A percentile compares a stretch with the other conserved stretches of the same genome.
phyloP scores from a whole-genome alignment of 2,329 filamentous ascomycete species.

The Beauveria bassiana region DNA sequence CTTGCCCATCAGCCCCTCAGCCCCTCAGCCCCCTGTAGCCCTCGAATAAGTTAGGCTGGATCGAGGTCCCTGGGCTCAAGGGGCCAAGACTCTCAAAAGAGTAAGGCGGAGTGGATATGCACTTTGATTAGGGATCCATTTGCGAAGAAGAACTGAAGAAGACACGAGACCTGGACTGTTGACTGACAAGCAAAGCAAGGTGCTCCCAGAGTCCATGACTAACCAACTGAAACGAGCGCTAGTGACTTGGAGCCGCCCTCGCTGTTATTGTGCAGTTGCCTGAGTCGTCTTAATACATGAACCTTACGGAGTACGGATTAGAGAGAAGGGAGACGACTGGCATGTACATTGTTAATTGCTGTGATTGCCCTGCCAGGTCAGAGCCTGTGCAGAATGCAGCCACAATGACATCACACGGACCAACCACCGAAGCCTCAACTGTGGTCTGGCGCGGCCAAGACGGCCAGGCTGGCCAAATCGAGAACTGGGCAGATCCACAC shows the following conservation, averaged over 20 bases:
- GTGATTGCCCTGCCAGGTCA: not conserved
- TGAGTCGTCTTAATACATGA: no score
- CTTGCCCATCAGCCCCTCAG: not conserved
- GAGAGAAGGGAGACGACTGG: no score
- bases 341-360: not conserved
- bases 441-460: not conserved
- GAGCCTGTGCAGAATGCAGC: not conserved
- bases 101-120: not conserved
- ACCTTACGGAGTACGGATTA: no score
- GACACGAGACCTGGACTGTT: not conserved
- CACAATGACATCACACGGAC: slow-evolving; percentile 6
- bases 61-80: not conserved
- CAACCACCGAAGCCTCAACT: not conserved
- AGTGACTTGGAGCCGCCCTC: no score
- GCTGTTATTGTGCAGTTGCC: no score
- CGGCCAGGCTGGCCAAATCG: not conserved
- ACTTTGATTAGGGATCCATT: slow-evolving; percentile 1
- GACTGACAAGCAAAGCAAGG: not conserved
- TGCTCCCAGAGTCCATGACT: no score
- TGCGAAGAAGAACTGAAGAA: not conserved
- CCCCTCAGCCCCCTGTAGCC: not conserved
- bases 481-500: no score
- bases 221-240: no score
- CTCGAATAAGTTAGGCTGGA: not conserved
- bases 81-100: not conserved